Evolutionary conservation across 345 rosid genomes (phyloP), one percentile per base, ranked within the genome.

Genomic region (Stellera chamaejasme): DNA sequence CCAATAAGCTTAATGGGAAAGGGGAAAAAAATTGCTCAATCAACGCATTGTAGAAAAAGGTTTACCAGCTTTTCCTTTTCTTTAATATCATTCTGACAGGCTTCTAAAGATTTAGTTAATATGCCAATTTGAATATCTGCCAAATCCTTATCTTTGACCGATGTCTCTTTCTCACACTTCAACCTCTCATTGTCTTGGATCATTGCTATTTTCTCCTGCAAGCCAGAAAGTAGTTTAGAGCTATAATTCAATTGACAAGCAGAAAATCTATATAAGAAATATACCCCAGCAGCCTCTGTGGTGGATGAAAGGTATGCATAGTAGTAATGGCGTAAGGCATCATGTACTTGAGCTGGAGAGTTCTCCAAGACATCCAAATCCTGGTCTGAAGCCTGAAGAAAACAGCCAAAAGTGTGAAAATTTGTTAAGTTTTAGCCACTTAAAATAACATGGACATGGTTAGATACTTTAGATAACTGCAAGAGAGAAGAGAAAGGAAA

Each of bases 291-390:
- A 69, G 94, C 96, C 72, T 79, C 83, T 50, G 90, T 53, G 56
- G 94, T 85, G 68, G 94, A 88, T 13, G 94, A 88, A 69, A 88
- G 94, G 72, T 88, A 85, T 59, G 85, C 94, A 73, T 88, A 88
- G 59, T 88, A 88, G 69, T 83, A 88, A 69, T 81, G 88, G 53
- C 91, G 87, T 65, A 88, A 68, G 42, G 96, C 96, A 81, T 88
- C 96, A 51, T 87, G 87, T 28, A 85, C 94, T 39, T 63, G 49
- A 48, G 96, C 96, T 50, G 94, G 82, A 64, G 85, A 77, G 66
- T 79, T 77, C 75, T 81, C 77, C 96, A 90, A 81, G 59, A 78
- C 77, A 53, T 88, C 94, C 56, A 88, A 74, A 69, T 85, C 81
- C 67, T 88, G 96, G 70, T 83, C 94, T 14, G 85, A 70, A 64